phyloP scores from a whole-genome alignment of 768 basidiomycete species.

The Boletus edulis region DNA sequence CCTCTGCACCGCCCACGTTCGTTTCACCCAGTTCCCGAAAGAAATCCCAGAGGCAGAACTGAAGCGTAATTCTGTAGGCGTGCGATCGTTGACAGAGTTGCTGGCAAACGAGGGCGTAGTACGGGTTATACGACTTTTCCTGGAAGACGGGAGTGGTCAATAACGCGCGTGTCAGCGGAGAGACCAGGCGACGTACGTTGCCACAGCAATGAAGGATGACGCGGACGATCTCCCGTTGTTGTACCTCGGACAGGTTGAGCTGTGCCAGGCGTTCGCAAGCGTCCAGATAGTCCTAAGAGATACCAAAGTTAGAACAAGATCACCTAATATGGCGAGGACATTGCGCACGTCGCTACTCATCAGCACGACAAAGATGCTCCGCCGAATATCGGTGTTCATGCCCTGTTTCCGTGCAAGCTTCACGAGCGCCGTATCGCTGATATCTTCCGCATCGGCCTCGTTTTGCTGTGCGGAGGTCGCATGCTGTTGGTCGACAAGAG shows the following conservation, averaged over 20 bases:
- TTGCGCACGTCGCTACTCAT: conserved; percentile 90
- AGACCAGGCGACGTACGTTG: conserved; percentile 51
- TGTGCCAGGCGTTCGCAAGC: conserved; percentile 89
- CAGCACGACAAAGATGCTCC: conserved; percentile 87
- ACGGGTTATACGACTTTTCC: conserved; percentile 95
- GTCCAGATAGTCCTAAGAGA: conserved; percentile 87
- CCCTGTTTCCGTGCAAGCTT: conserved; percentile 92
- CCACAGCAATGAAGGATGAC: conserved; percentile 92
- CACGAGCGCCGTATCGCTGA: conserved; percentile 45
- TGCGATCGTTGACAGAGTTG: conserved; percentile 78
- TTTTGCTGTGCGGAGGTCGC: conserved; percentile 18
- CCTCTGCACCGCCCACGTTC: conserved; percentile 73
- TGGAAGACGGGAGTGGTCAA: background rate
- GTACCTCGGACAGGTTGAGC: conserved; percentile 79
- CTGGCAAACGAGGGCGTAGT: conserved; percentile 86
- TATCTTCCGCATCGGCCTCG: conserved; percentile 30
- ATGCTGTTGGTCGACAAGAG: conserved; percentile 70
- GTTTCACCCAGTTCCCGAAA: conserved; percentile 86
- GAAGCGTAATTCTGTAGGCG: conserved; percentile 86
- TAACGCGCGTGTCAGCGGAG: background rate
- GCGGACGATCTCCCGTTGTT: conserved; percentile 93
- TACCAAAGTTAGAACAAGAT: background rate
- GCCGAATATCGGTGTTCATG: conserved; percentile 96
- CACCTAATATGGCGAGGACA: background rate
- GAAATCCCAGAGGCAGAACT: conserved; percentile 97